Evolutionary conservation across 1,139 yeast genomes (phyloP).

Genomic region (Blastobotrys indianensis): DNA sequence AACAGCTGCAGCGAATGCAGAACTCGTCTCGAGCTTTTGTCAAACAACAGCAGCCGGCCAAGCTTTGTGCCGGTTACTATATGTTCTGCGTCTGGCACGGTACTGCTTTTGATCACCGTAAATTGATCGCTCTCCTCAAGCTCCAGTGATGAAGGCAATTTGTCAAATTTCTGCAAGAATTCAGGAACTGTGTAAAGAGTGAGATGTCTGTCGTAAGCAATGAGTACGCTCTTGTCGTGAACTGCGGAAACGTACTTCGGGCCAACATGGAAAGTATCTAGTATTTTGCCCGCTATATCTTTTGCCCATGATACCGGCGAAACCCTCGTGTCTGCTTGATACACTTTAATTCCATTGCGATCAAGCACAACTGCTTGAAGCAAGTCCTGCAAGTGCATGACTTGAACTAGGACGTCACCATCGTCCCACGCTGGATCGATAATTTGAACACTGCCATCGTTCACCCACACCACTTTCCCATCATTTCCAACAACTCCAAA

Average conservation of each 20-base stretch:
- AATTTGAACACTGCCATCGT: slow-evolving; percentile 20
- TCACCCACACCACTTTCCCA: slow-evolving; percentile 22
- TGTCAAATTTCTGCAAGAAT: slow-evolving; percentile 13
- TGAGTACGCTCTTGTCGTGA: slow-evolving; percentile 15
- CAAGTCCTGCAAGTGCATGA: slow-evolving; percentile 1
- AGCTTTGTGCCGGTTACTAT: slow-evolving; percentile 18
- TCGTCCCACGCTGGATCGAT: slow-evolving; percentile 21
- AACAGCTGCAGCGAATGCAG: slow-evolving; percentile 14
- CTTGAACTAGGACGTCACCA: slow-evolving; percentile 6
- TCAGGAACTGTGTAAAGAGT: slow-evolving; percentile 13
- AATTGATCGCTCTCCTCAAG: slow-evolving; percentile 1
- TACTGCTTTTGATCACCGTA: slow-evolving; percentile 2
- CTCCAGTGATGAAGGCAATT: not conserved
- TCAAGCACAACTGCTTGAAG: slow-evolving; percentile 5
- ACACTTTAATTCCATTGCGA: not conserved
- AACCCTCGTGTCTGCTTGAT: slow-evolving; percentile 6
- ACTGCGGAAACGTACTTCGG: slow-evolving; percentile 15
- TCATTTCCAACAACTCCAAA: slow-evolving; percentile 23
- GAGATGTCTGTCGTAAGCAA: slow-evolving; percentile 14
- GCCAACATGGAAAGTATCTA: slow-evolving; percentile 7
- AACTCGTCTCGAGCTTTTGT: slow-evolving; percentile 12
- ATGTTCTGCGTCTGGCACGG: not conserved
- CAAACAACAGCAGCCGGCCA: slow-evolving; percentile 15
- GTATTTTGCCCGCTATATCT: not conserved
- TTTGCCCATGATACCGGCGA: slow-evolving; percentile 15